A percentile compares a stretch with the other conserved stretches of the same genome.
Conservation (phyloP, 352 stramenopile species). For the Globisporangium lucens region DNA sequence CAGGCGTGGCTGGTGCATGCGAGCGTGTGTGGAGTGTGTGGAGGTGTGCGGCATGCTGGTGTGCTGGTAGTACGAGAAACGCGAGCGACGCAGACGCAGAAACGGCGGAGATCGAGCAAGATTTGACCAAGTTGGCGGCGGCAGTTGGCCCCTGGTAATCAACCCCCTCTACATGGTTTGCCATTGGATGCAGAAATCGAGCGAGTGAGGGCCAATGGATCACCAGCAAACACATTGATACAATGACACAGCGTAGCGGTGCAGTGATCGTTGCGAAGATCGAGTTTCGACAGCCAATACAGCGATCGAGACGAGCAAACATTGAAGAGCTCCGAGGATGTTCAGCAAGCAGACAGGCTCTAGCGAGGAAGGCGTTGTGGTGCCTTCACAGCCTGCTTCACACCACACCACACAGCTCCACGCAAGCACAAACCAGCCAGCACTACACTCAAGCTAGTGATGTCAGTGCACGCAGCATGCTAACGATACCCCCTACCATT, state of each 20-base stretch:
- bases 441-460: not conserved
- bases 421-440: not conserved
- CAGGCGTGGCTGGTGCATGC: not conserved
- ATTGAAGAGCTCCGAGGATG: not conserved
- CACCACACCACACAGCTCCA: not conserved
- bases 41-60: not conserved
- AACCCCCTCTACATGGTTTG: not conserved
- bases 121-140: not conserved
- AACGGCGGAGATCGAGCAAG: slow-evolving; percentile 1
- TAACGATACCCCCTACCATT: slow-evolving; percentile 13
- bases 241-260: not conserved
- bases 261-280: not conserved
- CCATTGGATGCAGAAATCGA: not conserved
- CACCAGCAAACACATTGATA: not conserved
- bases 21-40: not conserved
- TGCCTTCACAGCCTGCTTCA: not conserved
- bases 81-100: not conserved
- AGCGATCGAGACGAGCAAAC: not conserved
- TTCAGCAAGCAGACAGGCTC: not conserved
- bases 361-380: not conserved
- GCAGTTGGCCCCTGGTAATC: not conserved
- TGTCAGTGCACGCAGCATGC: not conserved
- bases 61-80: not conserved
- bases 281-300: not conserved
- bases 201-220: not conserved